A percentile compares a stretch with the other conserved stretches of the same genome.
These are phyloP conservation scores for Hygrocybe punicea DNA, from an alignment of 768 basidiomycete genomes.

Conservation along the genomic window DNA sequence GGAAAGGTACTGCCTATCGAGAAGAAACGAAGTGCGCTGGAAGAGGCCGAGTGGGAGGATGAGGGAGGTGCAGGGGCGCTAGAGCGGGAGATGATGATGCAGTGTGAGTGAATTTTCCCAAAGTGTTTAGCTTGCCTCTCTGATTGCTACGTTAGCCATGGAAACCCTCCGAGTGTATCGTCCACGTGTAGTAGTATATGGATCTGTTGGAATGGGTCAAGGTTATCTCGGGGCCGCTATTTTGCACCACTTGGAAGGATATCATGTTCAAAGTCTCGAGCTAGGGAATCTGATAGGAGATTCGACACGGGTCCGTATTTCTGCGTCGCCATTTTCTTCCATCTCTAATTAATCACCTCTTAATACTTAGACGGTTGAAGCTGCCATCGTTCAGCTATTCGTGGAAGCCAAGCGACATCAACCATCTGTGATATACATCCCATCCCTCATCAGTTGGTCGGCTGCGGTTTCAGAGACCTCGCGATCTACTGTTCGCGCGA, in stretches of 20 bases:
- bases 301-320: constrained; percentile 69
- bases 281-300: constrained; percentile 85
- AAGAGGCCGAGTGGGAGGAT: constrained; percentile 95
- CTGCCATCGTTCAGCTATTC: constrained; percentile 91
- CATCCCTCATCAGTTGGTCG: constrained; percentile 83
- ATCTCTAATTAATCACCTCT: not conserved
- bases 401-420: constrained; percentile 96
- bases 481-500: constrained; percentile 78
- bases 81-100: constrained; percentile 83
- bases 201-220: constrained; percentile 86
- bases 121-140: not conserved
- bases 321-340: not conserved
- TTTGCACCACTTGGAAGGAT: constrained; percentile 92
- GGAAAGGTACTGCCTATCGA: constrained; percentile 70
- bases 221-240: constrained; percentile 85
- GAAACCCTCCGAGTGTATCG: constrained; percentile 88
- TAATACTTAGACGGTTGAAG: constrained; percentile 69
- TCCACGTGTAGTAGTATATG: constrained; percentile 82
- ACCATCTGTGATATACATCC: constrained; percentile 93
- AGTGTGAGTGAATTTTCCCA: constrained; percentile 51
- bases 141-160: constrained; percentile 57
- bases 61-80: constrained; percentile 75
- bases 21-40: constrained; percentile 79
- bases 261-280: constrained; percentile 91
- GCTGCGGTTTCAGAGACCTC: constrained; percentile 80